Percentiles rank a stretch among this genome's conserved stretches.
phyloP scores from a whole-genome alignment of 441 rosid species.

The Pelargonium australe region DNA sequence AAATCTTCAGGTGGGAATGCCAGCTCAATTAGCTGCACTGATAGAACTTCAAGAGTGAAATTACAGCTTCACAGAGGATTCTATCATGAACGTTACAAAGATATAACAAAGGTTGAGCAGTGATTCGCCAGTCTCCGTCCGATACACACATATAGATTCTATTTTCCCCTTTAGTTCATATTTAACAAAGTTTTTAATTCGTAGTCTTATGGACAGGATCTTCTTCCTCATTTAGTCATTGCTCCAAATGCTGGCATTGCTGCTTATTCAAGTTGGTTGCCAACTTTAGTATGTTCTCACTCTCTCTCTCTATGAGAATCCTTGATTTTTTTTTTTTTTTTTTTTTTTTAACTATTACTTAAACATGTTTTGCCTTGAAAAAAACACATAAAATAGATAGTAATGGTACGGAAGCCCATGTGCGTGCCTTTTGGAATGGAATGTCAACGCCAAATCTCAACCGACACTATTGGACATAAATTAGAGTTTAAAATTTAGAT shows the following conservation, averaged over 20 bases:
- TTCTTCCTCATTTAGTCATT: constrained; percentile 58
- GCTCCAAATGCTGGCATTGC: constrained; percentile 87
- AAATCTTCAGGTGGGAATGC: constrained; percentile 31
- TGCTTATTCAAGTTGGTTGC: constrained; percentile 79
- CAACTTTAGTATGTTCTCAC: constrained; percentile 57
- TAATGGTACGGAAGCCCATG: no score
- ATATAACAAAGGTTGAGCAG: constrained; percentile 42
- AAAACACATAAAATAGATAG: no score
- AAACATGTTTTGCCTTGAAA: no score
- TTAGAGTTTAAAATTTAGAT: no score
- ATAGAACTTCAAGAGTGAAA: constrained; percentile 34
- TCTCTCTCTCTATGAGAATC: no score
- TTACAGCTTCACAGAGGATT: constrained; percentile 60
- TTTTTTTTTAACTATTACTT: no score
- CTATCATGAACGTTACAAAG: constrained; percentile 61
- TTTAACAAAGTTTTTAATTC: not conserved
- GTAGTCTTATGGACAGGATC: constrained; percentile 36
- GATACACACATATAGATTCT: not conserved
- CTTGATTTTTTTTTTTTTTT: no score
- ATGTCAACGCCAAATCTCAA: no score
- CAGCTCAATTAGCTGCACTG: constrained; percentile 9
- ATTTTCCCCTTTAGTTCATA: not conserved
- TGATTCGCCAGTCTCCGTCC: no score
- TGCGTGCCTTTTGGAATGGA: no score
- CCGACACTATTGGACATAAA: no score